Conservation (phyloP, 495 filamentous ascomycete genomes). For the Aspergillus nidulans region DNA sequence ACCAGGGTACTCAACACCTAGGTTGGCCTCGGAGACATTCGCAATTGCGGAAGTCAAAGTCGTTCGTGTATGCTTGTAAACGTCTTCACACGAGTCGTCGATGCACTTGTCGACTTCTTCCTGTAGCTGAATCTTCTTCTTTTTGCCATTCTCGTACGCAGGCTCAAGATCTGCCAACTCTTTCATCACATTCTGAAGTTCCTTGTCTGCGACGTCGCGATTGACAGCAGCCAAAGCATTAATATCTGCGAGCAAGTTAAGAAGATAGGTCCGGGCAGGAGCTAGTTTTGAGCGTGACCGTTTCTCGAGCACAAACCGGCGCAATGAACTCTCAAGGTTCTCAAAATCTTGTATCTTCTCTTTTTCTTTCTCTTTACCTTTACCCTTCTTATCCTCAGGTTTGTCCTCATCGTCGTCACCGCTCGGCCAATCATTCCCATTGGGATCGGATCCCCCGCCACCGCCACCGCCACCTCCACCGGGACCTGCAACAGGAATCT, state of each 20-base stretch:
- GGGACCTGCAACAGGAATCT: slow-evolving; percentile 43
- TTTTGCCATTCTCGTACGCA: slow-evolving; percentile 75
- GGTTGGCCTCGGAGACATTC: slow-evolving; percentile 67
- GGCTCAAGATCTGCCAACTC: slow-evolving; percentile 82
- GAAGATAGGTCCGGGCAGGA: slow-evolving; percentile 91
- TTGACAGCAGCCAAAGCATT: slow-evolving; percentile 81
- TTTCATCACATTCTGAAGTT: slow-evolving; percentile 76
- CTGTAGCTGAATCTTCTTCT: slow-evolving; percentile 73
- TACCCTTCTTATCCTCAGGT: slow-evolving; percentile 51
- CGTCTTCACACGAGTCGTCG: slow-evolving; percentile 76
- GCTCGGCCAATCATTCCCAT: slow-evolving; percentile 25
- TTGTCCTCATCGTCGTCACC: slow-evolving; percentile 43
- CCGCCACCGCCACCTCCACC: slow-evolving; percentile 56
- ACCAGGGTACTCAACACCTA: slow-evolving; percentile 82
- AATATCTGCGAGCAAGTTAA: slow-evolving; percentile 85
- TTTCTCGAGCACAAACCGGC: slow-evolving; percentile 94
- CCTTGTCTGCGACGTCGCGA: slow-evolving; percentile 75
- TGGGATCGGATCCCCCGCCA: slow-evolving; percentile 47
- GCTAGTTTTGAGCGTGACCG: slow-evolving; percentile 92
- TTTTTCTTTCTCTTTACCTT: slow-evolving; percentile 86
- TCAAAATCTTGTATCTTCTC: slow-evolving; percentile 87
- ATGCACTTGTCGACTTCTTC: slow-evolving; percentile 77
- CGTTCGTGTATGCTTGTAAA: slow-evolving; percentile 76
- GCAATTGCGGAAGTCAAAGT: slow-evolving; percentile 67
- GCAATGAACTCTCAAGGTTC: slow-evolving; percentile 77